phyloP scores from a whole-genome alignment of 2,329 filamentous ascomycete species.

The Scedosporium dehoogii region DNA sequence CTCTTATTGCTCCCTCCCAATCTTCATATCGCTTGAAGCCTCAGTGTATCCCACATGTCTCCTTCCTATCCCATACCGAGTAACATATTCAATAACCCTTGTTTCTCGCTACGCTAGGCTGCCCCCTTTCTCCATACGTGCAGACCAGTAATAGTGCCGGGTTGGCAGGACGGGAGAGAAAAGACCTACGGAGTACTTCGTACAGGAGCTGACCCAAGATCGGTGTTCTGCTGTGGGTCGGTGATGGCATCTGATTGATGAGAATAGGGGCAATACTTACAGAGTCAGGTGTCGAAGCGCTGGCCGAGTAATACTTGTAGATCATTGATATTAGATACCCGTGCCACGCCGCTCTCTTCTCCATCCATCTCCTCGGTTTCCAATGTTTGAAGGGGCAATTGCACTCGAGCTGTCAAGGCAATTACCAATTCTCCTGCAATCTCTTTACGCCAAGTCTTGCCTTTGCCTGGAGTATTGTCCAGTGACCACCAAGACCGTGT shows the following conservation, averaged over 20 bases:
- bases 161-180: background rate
- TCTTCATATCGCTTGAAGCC: background rate
- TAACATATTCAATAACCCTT: background rate
- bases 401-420: background rate
- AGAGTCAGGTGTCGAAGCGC: background rate
- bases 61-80: background rate
- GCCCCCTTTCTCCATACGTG: background rate
- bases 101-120: background rate
- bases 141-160: background rate
- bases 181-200: background rate
- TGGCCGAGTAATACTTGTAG: background rate
- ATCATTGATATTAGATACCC: background rate
- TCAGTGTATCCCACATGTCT: background rate
- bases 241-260: background rate
- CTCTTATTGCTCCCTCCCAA: background rate
- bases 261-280: background rate
- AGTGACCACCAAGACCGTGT: no score
- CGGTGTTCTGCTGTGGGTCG: background rate
- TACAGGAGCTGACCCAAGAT: background rate
- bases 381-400: background rate
- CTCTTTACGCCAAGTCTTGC: background rate
- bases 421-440: background rate
- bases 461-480: background rate
- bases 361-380: background rate
- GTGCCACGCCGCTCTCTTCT: background rate